A percentile compares a stretch with the other conserved stretches of the same genome.
These are phyloP conservation scores for Rubroboletus satanas DNA, from an alignment of 768 basidiomycete genomes.

Conservation along the genomic window DNA sequence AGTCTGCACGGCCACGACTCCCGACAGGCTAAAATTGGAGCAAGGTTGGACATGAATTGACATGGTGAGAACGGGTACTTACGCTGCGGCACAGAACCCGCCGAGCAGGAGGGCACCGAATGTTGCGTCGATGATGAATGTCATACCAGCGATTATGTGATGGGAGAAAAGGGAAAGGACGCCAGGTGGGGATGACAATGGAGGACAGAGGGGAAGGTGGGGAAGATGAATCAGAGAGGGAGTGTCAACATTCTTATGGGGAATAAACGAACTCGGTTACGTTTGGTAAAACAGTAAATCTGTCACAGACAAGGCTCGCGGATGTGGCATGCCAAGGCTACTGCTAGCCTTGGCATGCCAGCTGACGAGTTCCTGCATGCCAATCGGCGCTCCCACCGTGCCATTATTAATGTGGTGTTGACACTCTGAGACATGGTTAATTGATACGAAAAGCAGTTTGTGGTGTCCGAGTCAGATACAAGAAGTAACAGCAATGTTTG, in stretches of 20 bases:
- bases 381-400: not conserved
- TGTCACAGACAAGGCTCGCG: not conserved
- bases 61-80: not conserved
- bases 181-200: not conserved
- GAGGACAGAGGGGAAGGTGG: not conserved
- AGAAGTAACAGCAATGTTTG: too few species aligned
- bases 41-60: not conserved
- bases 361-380: not conserved
- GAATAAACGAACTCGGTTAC: not conserved
- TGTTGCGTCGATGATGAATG: slow-evolving; percentile 15
- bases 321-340: not conserved
- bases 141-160: slow-evolving; percentile 3
- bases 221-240: not conserved
- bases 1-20: slow-evolving; percentile 25
- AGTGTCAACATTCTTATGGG: not conserved
- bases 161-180: not conserved
- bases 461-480: not conserved
- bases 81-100: slow-evolving; percentile 30
- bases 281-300: not conserved
- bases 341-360: not conserved
- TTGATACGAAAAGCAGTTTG: not conserved
- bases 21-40: slow-evolving; percentile 23
- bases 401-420: not conserved
- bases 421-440: too few species aligned
- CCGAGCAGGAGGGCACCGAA: slow-evolving; percentile 30